phyloP scores from a whole-genome alignment of 176 grass and related monocot species.

The bread wheat (Triticum aestivum) region DNA sequence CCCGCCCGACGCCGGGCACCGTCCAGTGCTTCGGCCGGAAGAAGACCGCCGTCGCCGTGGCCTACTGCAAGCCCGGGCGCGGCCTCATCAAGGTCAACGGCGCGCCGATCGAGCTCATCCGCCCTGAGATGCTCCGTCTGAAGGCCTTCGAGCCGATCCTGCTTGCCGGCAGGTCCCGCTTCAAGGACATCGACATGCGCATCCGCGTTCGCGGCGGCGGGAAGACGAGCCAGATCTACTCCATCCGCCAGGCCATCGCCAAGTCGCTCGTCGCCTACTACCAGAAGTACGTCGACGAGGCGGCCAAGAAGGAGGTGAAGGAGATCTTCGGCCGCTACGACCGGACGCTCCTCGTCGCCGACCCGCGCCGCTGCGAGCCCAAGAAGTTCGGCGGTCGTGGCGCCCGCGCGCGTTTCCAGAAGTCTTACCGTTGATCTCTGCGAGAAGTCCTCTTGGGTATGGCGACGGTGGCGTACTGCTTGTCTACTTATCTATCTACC shows the following conservation, averaged over 20 bases:
- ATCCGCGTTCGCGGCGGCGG: conserved; percentile 79
- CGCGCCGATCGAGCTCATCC: conserved; percentile 71
- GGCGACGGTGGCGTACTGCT: neutral
- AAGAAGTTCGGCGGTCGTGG: conserved; percentile 90
- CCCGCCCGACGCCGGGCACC: conserved; percentile 36
- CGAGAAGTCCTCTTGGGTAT: neutral
- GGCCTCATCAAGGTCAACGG: conserved; percentile 90
- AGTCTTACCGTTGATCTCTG: conserved; percentile 65
- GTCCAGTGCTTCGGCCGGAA: conserved; percentile 86
- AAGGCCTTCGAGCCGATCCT: conserved; percentile 82
- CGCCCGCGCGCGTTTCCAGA: conserved; percentile 80
- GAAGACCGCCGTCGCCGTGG: conserved; percentile 82
- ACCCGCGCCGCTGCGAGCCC: conserved; percentile 80
- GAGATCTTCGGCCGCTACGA: conserved; percentile 77
- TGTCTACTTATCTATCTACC: neutral
- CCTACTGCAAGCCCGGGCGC: conserved; percentile 72
- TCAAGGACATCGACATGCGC: conserved; percentile 77
- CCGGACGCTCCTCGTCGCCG: conserved; percentile 79
- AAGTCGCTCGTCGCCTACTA: conserved; percentile 71
- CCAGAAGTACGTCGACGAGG: conserved; percentile 93
- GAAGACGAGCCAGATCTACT: conserved; percentile 80
- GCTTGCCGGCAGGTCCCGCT: conserved; percentile 56
- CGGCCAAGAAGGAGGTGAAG: conserved; percentile 82
- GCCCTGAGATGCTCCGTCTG: conserved; percentile 72
- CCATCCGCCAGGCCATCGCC: conserved; percentile 79